These are phyloP conservation scores for Carex scoparia DNA, from an alignment of 176 grass and related monocot species.

Conservation along the genomic window DNA sequence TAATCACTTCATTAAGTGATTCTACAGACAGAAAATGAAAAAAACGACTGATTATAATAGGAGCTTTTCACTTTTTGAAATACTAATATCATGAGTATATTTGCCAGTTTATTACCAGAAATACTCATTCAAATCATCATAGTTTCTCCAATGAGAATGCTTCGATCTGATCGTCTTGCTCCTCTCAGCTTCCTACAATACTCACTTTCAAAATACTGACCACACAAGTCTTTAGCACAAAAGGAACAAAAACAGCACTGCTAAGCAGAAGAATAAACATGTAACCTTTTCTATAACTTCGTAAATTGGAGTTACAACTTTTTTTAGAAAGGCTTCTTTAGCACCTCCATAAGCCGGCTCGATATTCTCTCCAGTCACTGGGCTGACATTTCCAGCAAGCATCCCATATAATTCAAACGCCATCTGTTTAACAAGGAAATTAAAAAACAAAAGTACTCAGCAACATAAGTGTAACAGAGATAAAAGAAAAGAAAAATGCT, in stretches of 20 bases:
- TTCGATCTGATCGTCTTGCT: slow-evolving; percentile 84
- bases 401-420: slow-evolving; percentile 91
- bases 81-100: neutral
- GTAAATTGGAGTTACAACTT: slow-evolving; percentile 94
- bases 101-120: slow-evolving; percentile 52
- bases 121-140: slow-evolving; percentile 98
- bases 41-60: slow-evolving; percentile 4
- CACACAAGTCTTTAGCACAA: slow-evolving; percentile 8
- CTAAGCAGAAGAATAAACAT: neutral
- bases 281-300: slow-evolving; percentile 70
- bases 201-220: neutral
- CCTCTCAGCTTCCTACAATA: slow-evolving; percentile 70
- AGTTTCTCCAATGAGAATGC: slow-evolving; percentile 97
- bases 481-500: slow-evolving; percentile 1
- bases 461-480: neutral
- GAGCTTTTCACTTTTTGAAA: neutral
- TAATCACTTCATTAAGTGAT: neutral
- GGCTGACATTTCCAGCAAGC: slow-evolving; percentile 79
- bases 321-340: slow-evolving; percentile 75
- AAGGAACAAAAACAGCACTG: slow-evolving; percentile 16
- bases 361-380: slow-evolving; percentile 88
- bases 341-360: slow-evolving; percentile 86
- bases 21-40: neutral
- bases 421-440: slow-evolving; percentile 57
- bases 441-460: neutral